Base-by-base conservation (phyloP, 2,329 filamentous ascomycete genomes). In the Colletotrichum theobromicola region DNA sequence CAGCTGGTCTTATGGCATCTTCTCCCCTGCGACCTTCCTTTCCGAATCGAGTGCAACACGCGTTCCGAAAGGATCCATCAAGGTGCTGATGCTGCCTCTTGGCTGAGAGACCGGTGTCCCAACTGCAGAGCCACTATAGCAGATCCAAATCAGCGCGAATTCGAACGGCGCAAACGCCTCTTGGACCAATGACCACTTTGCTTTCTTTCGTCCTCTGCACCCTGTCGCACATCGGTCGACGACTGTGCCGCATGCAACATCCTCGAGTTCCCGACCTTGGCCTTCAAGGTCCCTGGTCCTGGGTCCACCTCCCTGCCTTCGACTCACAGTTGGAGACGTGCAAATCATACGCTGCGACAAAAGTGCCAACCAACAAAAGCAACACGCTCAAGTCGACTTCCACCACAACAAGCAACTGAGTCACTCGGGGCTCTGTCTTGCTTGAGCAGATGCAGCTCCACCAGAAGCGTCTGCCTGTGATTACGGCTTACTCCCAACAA, bases 1-100 rank as follows among this genome's bases (percentile, higher is more conserved):
- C 62, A 34, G 57, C 32, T 37, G 55, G 68, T 74, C 72, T 74
- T 74, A 74, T 72, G 53, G 57, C 72, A 72, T 72, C n/a, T 32
- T 67, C 42, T 50, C 42, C 62, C 68, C 37, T 42, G 62, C 46
- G 16, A 35, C 53, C 35, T 55, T 24, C 55, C 65, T 46, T 63
- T 53, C 62, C 35, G 61, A 57, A 63, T 55, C 53, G 34, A 32
- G 61, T 46, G 42, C 24, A 72, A 37, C 35, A 28, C 53, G 24
- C 37, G 26, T 55, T 67, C 32, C 24, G 55, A 70, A 26, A 30
- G 62, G 68, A 26, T 63, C 72, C 72, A 74, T 74, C 72, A 74
- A 72, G 72, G 72, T 74, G 62, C 72, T 65, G 60, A 70, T 42
- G 65, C 13, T 66, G 34, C n/a, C 32, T 30, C 46, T 55, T 72